Evolutionary conservation across 345 rosid species (phyloP), one percentile per base, ranked within the genome.

Genomic region (Cochlearia excelsa): DNA sequence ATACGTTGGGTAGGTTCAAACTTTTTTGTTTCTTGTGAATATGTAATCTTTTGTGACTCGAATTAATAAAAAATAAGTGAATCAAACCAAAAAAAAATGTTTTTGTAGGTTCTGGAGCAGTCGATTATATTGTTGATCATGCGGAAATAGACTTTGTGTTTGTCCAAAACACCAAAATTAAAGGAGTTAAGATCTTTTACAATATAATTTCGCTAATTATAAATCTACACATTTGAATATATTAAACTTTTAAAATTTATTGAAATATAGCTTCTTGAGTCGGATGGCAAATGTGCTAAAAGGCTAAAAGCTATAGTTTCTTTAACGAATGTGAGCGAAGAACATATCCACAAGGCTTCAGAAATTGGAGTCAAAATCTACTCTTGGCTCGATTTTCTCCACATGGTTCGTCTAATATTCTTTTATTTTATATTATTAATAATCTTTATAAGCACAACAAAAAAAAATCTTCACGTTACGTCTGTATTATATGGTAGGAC

Each of bases 101-200:
- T 59, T 78, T 37, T 72, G 69, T 80, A 92, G 98, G 98, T 11
- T 57, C 97, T 0, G 84, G 85, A 58, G 97, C 99, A 46, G 94
- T 93, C 47, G 79, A 88, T 63, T 93, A 72, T 71, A 88, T 93
- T 1, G 64, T 93, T 61, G 82, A 86, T 51, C 95, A 93, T 27
- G 99, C 99, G 0, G 97, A 88, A 75, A 57, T 93, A 49, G 95
- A 85, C 65, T 75, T 73, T 66, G 89, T 83, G 52, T 93, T 93
- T 38, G 74, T 88, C 49, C 99, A 93, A 66, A 85, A 93, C 45
- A 88, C 79, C 65, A 88, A 92, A 51, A 75, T 75, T 4, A 77
- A 82, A 69, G 83, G 82, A 74, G 98, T 88, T 39, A 64, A 42
- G 46, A 59, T 52, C 51, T 58, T 51, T 28, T 0, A 57, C 51